Percentiles rank a stretch among this genome's conserved stretches.
Evolutionary conservation across 345 rosid genomes (phyloP).

Genomic region (Gossypium turneri): DNA sequence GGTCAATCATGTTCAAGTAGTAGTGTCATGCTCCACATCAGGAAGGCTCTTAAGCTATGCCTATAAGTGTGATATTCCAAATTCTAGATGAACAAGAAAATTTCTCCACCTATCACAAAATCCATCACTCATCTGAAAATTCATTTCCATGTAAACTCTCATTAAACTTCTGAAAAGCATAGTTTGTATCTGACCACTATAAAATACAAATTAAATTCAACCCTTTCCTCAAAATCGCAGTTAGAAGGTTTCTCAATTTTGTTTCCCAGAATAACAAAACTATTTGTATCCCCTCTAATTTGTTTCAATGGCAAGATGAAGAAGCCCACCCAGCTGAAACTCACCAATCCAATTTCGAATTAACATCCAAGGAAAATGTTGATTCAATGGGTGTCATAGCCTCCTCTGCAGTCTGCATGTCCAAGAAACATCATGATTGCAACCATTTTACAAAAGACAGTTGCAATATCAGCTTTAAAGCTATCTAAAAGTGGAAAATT

Average conservation of each 20-base stretch:
- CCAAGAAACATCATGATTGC: conserved; percentile 17
- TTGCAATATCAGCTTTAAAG: conserved; percentile 9
- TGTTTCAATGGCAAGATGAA: not conserved
- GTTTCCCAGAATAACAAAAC: not conserved
- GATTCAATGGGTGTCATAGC: conserved; percentile 93
- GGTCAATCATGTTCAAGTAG: conserved; percentile 3
- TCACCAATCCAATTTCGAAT: conserved; percentile 77
- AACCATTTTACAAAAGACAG: not conserved
- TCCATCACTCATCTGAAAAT: conserved; percentile 9
- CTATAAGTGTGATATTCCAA: not conserved
- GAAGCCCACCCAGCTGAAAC: conserved; percentile 21
- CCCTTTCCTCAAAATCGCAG: conserved; percentile 6
- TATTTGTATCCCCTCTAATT: not conserved
- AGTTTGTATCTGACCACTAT: not conserved
- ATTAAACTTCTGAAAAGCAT: not conserved
- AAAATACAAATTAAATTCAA: not conserved
- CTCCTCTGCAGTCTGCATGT: conserved; percentile 71
- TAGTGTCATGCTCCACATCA: not conserved
- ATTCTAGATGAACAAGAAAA: not conserved
- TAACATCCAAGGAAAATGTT: conserved; percentile 75
- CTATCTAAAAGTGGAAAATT: conserved; percentile 8
- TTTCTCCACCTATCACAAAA: not conserved
- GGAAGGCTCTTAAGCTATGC: not conserved
- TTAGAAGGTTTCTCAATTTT: not conserved
- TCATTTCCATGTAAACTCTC: conserved; percentile 3